Evolutionary conservation across 2,329 filamentous ascomycete genomes (phyloP).

Genomic region (Claviceps monticola): DNA sequence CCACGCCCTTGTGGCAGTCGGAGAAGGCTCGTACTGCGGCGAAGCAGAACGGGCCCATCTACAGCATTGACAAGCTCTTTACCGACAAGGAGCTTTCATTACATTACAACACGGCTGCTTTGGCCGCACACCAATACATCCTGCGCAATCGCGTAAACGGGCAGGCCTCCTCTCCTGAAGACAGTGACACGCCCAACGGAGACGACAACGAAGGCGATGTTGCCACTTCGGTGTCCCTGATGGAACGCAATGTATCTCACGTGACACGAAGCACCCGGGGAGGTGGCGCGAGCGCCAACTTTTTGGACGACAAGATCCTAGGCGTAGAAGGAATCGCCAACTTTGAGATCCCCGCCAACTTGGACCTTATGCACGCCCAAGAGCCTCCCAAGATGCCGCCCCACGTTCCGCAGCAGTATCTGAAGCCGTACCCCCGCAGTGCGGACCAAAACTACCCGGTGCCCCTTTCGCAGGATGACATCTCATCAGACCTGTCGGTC

Average conservation of each 20-base stretch:
- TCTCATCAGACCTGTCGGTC: slow-evolving; percentile 40
- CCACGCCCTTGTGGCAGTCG: slow-evolving; percentile 48
- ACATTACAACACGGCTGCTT: slow-evolving; percentile 48
- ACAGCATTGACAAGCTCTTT: slow-evolving; percentile 57
- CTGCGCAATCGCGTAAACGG: slow-evolving; percentile 43
- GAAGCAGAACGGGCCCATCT: slow-evolving; percentile 44
- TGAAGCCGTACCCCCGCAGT: slow-evolving; percentile 40
- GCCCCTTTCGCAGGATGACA: slow-evolving; percentile 35
- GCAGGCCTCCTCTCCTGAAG: slow-evolving; percentile 33
- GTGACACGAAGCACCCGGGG: slow-evolving; percentile 49
- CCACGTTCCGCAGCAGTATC: slow-evolving; percentile 41
- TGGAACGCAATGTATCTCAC: slow-evolving; percentile 52
- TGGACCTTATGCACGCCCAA: slow-evolving; percentile 39
- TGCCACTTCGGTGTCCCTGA: slow-evolving; percentile 35
- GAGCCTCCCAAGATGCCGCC: slow-evolving; percentile 46
- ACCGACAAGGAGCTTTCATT: slow-evolving; percentile 56
- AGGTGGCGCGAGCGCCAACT: slow-evolving; percentile 34
- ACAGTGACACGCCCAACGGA: slow-evolving; percentile 38
- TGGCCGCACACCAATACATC: slow-evolving; percentile 49
- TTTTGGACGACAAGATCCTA: slow-evolving; percentile 41
- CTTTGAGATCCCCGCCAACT: slow-evolving; percentile 43
- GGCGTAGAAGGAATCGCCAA: slow-evolving; percentile 47
- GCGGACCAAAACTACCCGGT: slow-evolving; percentile 43
- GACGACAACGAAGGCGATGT: slow-evolving; percentile 37
- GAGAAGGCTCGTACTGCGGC: slow-evolving; percentile 40